These are phyloP conservation scores for Marvania coccoides DNA, from an alignment of 139 green algal species.

Conservation along the genomic window DNA sequence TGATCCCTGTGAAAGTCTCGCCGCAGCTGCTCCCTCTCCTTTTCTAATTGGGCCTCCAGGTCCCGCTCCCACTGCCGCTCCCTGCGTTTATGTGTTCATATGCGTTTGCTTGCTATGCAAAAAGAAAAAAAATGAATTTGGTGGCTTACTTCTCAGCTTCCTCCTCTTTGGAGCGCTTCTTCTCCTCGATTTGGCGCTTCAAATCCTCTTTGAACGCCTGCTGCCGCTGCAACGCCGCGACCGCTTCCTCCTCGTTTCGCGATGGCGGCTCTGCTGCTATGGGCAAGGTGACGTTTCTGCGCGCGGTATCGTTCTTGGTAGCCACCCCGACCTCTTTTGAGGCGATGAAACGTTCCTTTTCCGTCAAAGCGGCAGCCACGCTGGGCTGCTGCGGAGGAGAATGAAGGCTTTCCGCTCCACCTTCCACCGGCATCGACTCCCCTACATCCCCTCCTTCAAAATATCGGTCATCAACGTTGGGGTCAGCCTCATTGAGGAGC, in stretches of 20 bases:
- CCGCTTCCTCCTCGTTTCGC: slow-evolving; percentile 1
- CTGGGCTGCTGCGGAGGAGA: background rate
- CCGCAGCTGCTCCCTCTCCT: slow-evolving; percentile 31
- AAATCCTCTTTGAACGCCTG: slow-evolving; percentile 1
- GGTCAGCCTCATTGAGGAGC: background rate
- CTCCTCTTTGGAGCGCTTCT: slow-evolving; percentile 22
- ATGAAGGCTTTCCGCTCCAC: slow-evolving; percentile 1
- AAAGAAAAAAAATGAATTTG: background rate
- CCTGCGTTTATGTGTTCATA: slow-evolving; percentile 8
- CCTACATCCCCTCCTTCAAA: background rate
- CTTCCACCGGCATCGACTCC: background rate
- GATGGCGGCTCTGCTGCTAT: slow-evolving; percentile 10
- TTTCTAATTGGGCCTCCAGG: slow-evolving; percentile 9
- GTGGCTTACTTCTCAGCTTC: background rate
- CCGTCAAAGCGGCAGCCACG: background rate
- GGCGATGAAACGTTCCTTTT: background rate
- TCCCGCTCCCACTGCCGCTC: slow-evolving; percentile 10
- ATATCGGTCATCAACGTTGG: background rate
- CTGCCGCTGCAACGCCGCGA: background rate
- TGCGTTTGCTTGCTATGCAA: background rate
- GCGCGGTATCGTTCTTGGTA: no score
- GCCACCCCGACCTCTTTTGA: slow-evolving; percentile 6
- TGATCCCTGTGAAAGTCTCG: slow-evolving; percentile 31
- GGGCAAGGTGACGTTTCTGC: slow-evolving; percentile 5
- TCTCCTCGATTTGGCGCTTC: slow-evolving; percentile 30